These are phyloP conservation scores for Celoporthe dispersa DNA, from an alignment of 2,329 filamentous ascomycete species.

Conservation along the genomic window DNA sequence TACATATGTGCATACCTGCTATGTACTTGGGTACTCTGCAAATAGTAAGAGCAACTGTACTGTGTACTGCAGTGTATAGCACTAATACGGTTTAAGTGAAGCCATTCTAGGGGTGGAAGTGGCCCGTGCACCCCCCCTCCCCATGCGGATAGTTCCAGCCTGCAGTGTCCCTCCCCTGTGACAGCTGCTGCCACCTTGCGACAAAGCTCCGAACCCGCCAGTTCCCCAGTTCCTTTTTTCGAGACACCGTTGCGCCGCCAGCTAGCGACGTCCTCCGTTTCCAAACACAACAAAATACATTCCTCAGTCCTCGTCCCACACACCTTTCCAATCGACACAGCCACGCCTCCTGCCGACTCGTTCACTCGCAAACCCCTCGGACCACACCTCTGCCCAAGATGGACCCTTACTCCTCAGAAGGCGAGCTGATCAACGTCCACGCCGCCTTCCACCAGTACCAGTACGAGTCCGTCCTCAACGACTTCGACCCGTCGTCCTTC, in stretches of 20 bases:
- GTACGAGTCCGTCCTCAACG: conserved; percentile 80
- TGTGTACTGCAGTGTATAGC: no score
- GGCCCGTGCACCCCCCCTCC: conserved; percentile 15
- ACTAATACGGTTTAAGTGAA: neutral
- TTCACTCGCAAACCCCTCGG: neutral
- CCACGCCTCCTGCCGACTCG: neutral
- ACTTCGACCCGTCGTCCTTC: conserved; percentile 77
- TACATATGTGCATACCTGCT: no score
- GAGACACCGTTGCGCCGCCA: conserved; percentile 18
- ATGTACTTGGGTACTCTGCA: no score
- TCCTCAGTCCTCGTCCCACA: neutral
- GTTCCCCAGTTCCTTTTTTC: neutral
- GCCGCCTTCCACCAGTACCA: conserved; percentile 79
- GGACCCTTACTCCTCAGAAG: conserved; percentile 73
- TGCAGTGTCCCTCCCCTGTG: conserved; percentile 14
- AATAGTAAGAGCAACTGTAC: no score
- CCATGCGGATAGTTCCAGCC: conserved; percentile 11
- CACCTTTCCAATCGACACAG: neutral
- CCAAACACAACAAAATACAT: neutral
- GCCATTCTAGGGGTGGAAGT: neutral
- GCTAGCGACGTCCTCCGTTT: neutral
- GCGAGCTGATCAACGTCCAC: conserved; percentile 73
- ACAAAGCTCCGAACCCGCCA: conserved; percentile 7
- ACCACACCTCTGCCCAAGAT: conserved; percentile 46
- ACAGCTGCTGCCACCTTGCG: conserved; percentile 21